phyloP scores from a whole-genome alignment of 768 basidiomycete genomes.

The Obba rivulosa region DNA sequence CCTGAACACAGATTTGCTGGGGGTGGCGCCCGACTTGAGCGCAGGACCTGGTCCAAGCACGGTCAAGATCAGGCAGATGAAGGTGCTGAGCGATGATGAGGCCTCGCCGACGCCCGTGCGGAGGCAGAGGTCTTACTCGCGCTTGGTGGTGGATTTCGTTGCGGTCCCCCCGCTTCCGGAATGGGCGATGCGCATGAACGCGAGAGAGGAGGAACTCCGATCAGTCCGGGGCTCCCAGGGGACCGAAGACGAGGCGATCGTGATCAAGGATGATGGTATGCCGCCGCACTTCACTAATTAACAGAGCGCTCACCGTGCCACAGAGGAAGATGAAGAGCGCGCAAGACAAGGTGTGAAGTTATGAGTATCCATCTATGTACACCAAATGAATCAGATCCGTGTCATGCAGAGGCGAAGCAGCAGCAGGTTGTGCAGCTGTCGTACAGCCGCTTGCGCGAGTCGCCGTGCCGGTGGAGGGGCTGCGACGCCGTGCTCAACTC shows the following conservation, averaged over 20 bases:
- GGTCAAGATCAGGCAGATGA: not conserved
- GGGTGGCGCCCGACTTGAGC: not conserved
- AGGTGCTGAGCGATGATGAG: not conserved
- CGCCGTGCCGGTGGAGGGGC: constrained; percentile 53
- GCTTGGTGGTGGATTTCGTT: not conserved
- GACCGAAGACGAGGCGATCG: not conserved
- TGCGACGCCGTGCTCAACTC: constrained; percentile 56
- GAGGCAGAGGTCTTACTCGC: not conserved
- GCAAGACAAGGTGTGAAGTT: constrained; percentile 2
- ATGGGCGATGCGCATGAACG: not conserved
- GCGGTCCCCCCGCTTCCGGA: not conserved
- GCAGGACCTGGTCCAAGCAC: not conserved
- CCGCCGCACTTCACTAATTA: too few species aligned
- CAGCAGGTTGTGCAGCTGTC: constrained; percentile 42
- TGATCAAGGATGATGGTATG: not conserved
- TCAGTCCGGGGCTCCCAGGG: too few species aligned
- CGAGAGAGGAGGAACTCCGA: not conserved
- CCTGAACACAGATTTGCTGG: not conserved
- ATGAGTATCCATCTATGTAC: not conserved
- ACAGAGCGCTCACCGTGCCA: not conserved
- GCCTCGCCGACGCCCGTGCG: not conserved
- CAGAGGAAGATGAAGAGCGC: constrained; percentile 4
- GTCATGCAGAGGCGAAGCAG: constrained; percentile 34
- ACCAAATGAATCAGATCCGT: not conserved
- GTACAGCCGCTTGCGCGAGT: constrained; percentile 40